These are phyloP conservation scores for Wickerhamomyces rabaulensis DNA, from an alignment of 805 yeast genomes.

Conservation along the genomic window DNA sequence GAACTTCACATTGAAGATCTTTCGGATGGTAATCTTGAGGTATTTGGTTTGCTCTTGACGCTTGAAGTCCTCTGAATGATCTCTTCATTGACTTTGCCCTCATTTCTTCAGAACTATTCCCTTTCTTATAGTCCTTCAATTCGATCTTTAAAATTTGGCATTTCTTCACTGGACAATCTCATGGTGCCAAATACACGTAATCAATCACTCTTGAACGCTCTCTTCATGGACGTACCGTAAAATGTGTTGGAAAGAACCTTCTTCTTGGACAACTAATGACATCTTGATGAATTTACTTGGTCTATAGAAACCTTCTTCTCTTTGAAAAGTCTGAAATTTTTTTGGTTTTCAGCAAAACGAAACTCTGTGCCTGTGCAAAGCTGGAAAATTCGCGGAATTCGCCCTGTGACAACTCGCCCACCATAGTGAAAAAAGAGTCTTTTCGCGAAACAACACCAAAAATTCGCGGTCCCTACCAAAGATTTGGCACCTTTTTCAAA, in stretches of 20 bases:
- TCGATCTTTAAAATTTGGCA: neutral
- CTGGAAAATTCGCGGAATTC: neutral
- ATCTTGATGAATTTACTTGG: conserved; percentile 30
- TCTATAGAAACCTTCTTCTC: neutral
- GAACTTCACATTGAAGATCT: no score
- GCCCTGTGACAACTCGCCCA: neutral
- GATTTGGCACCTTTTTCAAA: no score
- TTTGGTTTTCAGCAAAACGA: neutral
- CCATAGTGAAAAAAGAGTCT: neutral
- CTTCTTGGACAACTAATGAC: conserved; percentile 98
- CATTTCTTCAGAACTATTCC: neutral
- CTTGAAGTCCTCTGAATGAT: neutral
- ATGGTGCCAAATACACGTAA: neutral
- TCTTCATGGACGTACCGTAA: conserved; percentile 74
- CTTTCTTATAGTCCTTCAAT: neutral
- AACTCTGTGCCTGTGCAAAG: neutral
- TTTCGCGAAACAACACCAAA: neutral
- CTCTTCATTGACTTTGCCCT: neutral
- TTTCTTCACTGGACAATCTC: neutral
- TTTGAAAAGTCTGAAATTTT: neutral
- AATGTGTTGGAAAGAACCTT: conserved; percentile 99
- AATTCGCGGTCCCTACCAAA: neutral
- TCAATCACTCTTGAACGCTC: neutral
- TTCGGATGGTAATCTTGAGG: no score
- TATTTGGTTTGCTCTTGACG: neutral